phyloP scores from a whole-genome alignment of 768 basidiomycete species.

The Strobilomyces echinocephalus region DNA sequence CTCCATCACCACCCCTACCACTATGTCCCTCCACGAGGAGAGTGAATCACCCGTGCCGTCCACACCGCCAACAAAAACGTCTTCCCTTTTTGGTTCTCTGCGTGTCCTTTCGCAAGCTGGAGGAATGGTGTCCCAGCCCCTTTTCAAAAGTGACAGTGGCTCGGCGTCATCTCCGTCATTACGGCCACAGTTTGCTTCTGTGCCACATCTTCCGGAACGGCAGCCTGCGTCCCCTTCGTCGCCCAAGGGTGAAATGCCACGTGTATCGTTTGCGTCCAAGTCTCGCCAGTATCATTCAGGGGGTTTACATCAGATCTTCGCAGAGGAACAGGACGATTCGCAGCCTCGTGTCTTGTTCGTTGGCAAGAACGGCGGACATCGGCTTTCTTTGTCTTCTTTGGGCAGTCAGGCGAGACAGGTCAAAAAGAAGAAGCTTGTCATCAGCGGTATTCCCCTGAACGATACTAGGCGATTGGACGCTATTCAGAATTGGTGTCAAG shows the following conservation, averaged over 20 bases:
- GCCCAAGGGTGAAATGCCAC: conserved; percentile 28
- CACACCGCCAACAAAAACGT: conserved; percentile 32
- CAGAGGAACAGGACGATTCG: conserved; percentile 26
- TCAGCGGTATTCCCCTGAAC: conserved; percentile 60
- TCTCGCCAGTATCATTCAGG: conserved; percentile 13
- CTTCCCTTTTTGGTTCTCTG: conserved; percentile 31
- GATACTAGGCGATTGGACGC: conserved; percentile 64
- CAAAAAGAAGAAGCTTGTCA: conserved; percentile 61
- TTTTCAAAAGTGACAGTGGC: conserved; percentile 25
- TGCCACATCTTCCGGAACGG: conserved; percentile 38
- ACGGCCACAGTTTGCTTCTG: conserved; percentile 34
- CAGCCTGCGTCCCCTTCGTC: conserved; percentile 29
- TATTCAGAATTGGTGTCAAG: conserved; percentile 73
- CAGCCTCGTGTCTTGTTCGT: conserved; percentile 29
- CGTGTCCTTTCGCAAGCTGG: conserved; percentile 28
- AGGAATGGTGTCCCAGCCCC: conserved; percentile 30
- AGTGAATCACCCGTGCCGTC: conserved; percentile 36
- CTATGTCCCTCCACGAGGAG: conserved; percentile 37
- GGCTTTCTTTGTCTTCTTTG: conserved; percentile 33
- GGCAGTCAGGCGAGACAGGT: conserved; percentile 36
- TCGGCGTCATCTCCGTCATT: conserved; percentile 33
- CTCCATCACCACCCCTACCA: conserved; percentile 37
- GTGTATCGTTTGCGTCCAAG: conserved; percentile 29
- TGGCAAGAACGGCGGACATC: conserved; percentile 18
- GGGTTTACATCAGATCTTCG: conserved; percentile 18